Evolutionary conservation across 371 early-diverging fungal species (phyloP), one percentile per base, ranked within the genome.

Genomic region (Lichtheimia hyalospora): DNA sequence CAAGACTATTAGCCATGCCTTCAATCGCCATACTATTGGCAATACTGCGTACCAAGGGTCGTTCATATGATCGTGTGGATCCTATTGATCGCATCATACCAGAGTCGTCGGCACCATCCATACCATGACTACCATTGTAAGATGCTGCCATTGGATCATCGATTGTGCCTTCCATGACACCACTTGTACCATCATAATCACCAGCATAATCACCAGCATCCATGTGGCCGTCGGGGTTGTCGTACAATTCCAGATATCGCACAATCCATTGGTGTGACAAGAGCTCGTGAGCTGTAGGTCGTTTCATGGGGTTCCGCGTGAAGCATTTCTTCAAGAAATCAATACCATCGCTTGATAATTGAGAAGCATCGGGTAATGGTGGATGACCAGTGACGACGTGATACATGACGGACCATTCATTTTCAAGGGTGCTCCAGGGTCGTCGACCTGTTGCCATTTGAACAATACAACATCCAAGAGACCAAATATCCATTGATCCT

Each of bases 361-460:
- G 86, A 0, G 85, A 74, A 0, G 84, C 68, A 41, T 87, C 87
- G 0, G 92, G 93, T 44, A 91, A 67, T 1, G 89, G 88, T 21
- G 92, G 90, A 49, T 87, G 89, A 0, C 87, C 87, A 0, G 87
- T 84, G 0, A 86, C 92, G 2, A 90, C 90, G 59, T 90, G 89
- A 62, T 88, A 92, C 90, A 92, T 93, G 43, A 95, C 88, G 0
- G 96, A 93, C 94, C 94, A 96, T 66, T 95, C 93, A 64, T 96
- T 96, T 60, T 96, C 96, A 28, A 96, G 62, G 49, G 92, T 87
- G 15, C 89, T 82, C 95, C 95, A 99, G 7, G 99, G 98, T 58
- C 95, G 89, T 20, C 85, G 79, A 8, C 99, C 98, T 0, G 92
- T 92, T 0, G 92, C 81, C 96, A 99, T 96, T 71, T 97, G 97